phyloP scores from a whole-genome alignment of 768 basidiomycete genomes.

The Lactarius deliciosus region DNA sequence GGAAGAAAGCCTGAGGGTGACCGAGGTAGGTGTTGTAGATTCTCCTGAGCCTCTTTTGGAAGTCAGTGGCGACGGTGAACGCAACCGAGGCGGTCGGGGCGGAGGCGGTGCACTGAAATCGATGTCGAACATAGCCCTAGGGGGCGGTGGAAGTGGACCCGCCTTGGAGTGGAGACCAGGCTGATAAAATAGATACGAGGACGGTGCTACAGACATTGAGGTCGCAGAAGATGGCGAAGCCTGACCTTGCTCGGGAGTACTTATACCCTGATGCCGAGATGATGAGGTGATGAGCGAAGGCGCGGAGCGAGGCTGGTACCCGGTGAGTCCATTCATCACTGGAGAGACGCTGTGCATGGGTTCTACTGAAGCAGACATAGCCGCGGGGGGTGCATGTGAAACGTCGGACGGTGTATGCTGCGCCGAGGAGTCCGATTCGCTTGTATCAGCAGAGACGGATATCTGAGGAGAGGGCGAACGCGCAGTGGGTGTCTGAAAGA shows the following conservation, averaged over 20 bases:
- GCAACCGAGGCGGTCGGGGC: conserved; percentile 62
- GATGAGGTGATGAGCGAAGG: neutral
- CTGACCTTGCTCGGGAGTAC: conserved; percentile 8
- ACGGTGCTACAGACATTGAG: conserved; percentile 25
- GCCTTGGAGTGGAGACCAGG: conserved; percentile 70
- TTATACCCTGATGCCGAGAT: neutral
- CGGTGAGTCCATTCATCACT: conserved; percentile 16
- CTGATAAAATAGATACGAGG: conserved; percentile 58
- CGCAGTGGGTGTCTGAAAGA: conserved; percentile 41
- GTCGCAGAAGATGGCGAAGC: neutral
- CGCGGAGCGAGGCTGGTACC: conserved; percentile 10
- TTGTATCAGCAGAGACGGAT: conserved; percentile 16
- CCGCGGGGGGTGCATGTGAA: conserved; percentile 23
- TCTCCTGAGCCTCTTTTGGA: conserved; percentile 39
- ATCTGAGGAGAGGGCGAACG: conserved; percentile 36
- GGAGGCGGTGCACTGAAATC: conserved; percentile 49
- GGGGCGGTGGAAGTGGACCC: conserved; percentile 71
- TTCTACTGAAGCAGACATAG: conserved; percentile 35
- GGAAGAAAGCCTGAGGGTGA: conserved; percentile 49
- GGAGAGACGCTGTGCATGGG: conserved; percentile 29
- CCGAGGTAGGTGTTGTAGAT: conserved; percentile 31
- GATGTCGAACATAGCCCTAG: conserved; percentile 50
- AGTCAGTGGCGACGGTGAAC: conserved; percentile 47
- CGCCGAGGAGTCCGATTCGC: neutral
- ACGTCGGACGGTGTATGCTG: conserved; percentile 30